phyloP scores from a whole-genome alignment of 2,329 filamentous ascomycete species.

The Fusarium paranaense region DNA sequence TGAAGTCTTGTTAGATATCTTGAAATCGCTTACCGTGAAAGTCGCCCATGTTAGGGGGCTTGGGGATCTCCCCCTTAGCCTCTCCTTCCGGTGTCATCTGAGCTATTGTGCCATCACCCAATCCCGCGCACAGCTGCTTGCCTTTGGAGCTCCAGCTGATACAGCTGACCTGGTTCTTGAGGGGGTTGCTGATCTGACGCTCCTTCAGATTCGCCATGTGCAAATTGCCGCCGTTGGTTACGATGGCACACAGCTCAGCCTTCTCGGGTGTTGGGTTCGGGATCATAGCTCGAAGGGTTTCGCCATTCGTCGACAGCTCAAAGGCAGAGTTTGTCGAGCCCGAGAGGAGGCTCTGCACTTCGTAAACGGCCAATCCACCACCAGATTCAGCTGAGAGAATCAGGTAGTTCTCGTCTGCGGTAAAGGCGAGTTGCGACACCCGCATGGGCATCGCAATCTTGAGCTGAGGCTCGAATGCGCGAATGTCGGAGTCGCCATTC shows the following conservation, averaged over 20 bases:
- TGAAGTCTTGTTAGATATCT: background rate
- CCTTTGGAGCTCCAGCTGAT: slow-evolving; percentile 93
- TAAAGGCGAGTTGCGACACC: slow-evolving; percentile 91
- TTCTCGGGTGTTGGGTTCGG: slow-evolving; percentile 84
- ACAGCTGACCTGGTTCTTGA: slow-evolving; percentile 83
- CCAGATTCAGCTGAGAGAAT: slow-evolving; percentile 85
- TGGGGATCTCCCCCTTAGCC: slow-evolving; percentile 81
- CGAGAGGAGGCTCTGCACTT: slow-evolving; percentile 75
- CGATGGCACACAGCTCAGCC: slow-evolving; percentile 81
- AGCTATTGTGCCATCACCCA: slow-evolving; percentile 80
- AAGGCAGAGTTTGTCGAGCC: slow-evolving; percentile 76
- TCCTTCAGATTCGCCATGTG: slow-evolving; percentile 85
- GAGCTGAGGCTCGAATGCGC: slow-evolving; percentile 78
- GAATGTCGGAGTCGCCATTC: slow-evolving; percentile 72
- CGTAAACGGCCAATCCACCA: slow-evolving; percentile 86
- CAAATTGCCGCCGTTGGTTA: slow-evolving; percentile 84
- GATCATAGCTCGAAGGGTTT: slow-evolving; percentile 77
- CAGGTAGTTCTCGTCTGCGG: slow-evolving; percentile 86
- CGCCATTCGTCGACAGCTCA: slow-evolving; percentile 81
- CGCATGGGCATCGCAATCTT: slow-evolving; percentile 78
- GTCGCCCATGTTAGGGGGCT: slow-evolving; percentile 74
- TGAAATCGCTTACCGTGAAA: slow-evolving; percentile 72
- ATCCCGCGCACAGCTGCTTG: slow-evolving; percentile 90
- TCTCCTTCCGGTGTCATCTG: slow-evolving; percentile 88
- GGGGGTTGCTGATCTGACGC: slow-evolving; percentile 68